Evolutionary conservation across 2,329 filamentous ascomycete species (phyloP).

Genomic region (Exophiala dermatitidis): DNA sequence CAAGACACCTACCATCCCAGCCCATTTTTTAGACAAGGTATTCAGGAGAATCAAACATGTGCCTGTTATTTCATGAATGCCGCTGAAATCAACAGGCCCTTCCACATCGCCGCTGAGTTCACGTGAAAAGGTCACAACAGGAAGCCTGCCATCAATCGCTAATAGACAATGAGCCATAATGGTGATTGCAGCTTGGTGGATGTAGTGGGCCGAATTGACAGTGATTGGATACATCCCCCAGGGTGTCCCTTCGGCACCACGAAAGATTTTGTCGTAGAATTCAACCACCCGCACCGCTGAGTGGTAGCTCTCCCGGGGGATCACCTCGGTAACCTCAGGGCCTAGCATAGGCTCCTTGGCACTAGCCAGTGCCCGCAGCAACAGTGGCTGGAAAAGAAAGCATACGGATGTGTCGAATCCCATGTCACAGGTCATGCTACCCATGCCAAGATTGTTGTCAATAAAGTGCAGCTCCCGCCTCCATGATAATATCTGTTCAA

Average conservation of each 20-base stretch:
- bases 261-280: slow-evolving; percentile 30
- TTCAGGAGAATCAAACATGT: slow-evolving; percentile 27
- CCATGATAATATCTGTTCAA: slow-evolving; percentile 26
- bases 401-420: slow-evolving; percentile 31
- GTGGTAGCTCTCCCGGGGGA: slow-evolving; percentile 30
- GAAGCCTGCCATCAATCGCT: slow-evolving; percentile 28
- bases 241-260: slow-evolving; percentile 28
- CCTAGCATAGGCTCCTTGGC: slow-evolving; percentile 22
- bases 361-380: slow-evolving; percentile 25
- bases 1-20: slow-evolving; percentile 27
- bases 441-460: slow-evolving; percentile 25
- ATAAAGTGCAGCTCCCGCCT: slow-evolving; percentile 23
- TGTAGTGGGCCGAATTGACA: slow-evolving; percentile 31
- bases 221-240: slow-evolving; percentile 31
- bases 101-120: slow-evolving; percentile 20
- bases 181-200: slow-evolving; percentile 30
- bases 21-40: slow-evolving; percentile 25
- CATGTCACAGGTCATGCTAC: slow-evolving; percentile 31
- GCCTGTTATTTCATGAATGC: slow-evolving; percentile 27
- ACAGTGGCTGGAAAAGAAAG: slow-evolving; percentile 32
- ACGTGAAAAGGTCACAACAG: slow-evolving; percentile 24
- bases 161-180: slow-evolving; percentile 30
- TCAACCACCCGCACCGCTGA: slow-evolving; percentile 29
- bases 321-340: slow-evolving; percentile 14
- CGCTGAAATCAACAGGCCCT: slow-evolving; percentile 25